Evolutionary conservation across 768 basidiomycete species (phyloP), one percentile per base, ranked within the genome.

Genomic region (Leccinum aurantiacum): DNA sequence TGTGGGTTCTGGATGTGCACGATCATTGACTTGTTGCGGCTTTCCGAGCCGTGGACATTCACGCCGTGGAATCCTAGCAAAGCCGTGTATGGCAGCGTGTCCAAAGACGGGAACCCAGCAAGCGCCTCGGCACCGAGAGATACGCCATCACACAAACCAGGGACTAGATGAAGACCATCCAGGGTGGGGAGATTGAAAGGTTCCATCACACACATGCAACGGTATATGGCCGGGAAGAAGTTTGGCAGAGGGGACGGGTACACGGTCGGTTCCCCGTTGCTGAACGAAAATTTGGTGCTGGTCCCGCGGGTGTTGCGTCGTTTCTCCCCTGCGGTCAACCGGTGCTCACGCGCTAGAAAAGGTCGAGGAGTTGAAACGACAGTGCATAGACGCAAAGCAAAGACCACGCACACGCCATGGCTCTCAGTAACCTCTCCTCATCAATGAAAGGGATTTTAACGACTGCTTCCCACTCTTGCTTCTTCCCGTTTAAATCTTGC

Each of bases 381-480:
- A 8, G n/a, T 62, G 0, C 22, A 27, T 24, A 19, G 31, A 14
- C 35, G 22, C 13, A 60, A n/a, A 37, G 46, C 11, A 9, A 31
- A 33, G 50, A 4, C 8, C 0, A 61, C 69, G 38, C 14, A 92
- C 93, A 75, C 33, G 79, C 76, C 96, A 99, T 98, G 3, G 95
- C 91, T 33, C 78, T 78, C 33, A 97, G 76, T 22, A 99, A 72
- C 54, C 93, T 80, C 11, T 76, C 65, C 72, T 95, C 86, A 50
- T 97, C 88, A 61, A 99, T 98, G 74, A 99, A 99, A 0, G 97
- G 97, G 65, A 99, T 98, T 77, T 98, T 98, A 56, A 99, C 94
- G 54, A 98, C 85, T 0, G 97, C 96, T 73, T 99, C 97, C 97
- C 97, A 99, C 25, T 98, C 96, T 65, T 90, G 88, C 72, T 95